Conservation (phyloP, 2,329 filamentous ascomycete genomes). For the Macrophomina pseudophaseolina region DNA sequence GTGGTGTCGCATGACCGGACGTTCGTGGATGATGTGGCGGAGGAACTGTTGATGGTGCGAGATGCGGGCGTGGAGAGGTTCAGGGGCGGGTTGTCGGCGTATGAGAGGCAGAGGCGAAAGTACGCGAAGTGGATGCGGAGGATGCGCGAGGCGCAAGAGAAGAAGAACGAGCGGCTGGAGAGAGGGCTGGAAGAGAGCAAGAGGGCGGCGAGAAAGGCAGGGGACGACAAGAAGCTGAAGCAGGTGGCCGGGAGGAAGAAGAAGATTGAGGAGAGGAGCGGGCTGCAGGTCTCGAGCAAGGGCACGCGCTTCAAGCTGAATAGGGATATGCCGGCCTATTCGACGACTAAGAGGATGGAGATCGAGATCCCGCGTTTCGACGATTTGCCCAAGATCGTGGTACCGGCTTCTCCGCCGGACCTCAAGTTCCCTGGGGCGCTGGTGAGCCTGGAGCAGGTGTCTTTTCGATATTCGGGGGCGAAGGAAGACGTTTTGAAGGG, state of each 20-base stretch:
- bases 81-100: slow-evolving; percentile 73
- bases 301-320: slow-evolving; percentile 83
- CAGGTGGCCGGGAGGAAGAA: slow-evolving; percentile 84
- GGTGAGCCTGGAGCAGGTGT: slow-evolving; percentile 71
- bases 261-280: slow-evolving; percentile 81
- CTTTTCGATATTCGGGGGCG: slow-evolving; percentile 64
- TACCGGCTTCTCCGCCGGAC: slow-evolving; percentile 67
- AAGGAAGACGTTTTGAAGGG: slow-evolving; percentile 59
- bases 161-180: slow-evolving; percentile 76
- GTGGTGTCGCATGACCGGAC: slow-evolving; percentile 85
- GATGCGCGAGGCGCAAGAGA: slow-evolving; percentile 83
- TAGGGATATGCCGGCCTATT: slow-evolving; percentile 69
- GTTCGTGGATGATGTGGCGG: slow-evolving; percentile 76
- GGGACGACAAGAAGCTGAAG: slow-evolving; percentile 84
- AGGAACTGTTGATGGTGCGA: slow-evolving; percentile 76
- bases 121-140: slow-evolving; percentile 70
- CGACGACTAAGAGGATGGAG: slow-evolving; percentile 50
- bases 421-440: slow-evolving; percentile 77
- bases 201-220: slow-evolving; percentile 74
- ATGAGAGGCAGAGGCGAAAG: slow-evolving; percentile 71
- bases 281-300: slow-evolving; percentile 72
- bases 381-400: slow-evolving; percentile 60
- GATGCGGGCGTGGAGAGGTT: slow-evolving; percentile 76
- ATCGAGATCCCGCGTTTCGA: slow-evolving; percentile 72
- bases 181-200: slow-evolving; percentile 56